Evolutionary conservation across 352 stramenopile genomes (phyloP).

Genomic region (Plasmopara muralis): DNA sequence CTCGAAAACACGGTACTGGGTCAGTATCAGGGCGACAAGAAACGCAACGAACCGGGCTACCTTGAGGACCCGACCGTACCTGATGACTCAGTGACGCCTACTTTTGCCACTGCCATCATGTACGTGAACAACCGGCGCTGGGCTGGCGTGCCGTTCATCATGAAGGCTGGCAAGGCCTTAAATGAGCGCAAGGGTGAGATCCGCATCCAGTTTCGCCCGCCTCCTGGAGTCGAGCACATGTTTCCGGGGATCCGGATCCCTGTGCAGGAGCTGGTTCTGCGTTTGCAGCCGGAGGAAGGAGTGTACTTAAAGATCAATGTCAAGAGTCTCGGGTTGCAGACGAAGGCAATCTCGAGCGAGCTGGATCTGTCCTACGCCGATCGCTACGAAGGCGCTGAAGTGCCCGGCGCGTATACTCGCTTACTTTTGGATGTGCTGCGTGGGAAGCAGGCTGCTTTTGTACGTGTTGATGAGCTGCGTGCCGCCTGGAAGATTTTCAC

Average conservation of each 20-base stretch:
- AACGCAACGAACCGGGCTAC: conserved; percentile 88
- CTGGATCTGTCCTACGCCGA: conserved; percentile 95
- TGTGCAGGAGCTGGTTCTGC: conserved; percentile 95
- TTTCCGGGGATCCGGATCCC: conserved; percentile 87
- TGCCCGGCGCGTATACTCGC: conserved; percentile 96
- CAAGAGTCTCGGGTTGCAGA: conserved; percentile 91
- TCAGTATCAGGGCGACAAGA: conserved; percentile 90
- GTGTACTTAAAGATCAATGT: conserved; percentile 98
- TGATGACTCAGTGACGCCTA: conserved; percentile 90
- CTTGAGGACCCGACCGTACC: conserved; percentile 93
- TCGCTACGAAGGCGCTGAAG: conserved; percentile 78
- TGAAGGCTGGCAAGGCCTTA: conserved; percentile 98
- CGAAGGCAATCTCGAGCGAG: conserved; percentile 90
- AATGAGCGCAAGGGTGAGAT: conserved; percentile 97
- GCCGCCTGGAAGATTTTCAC: conserved; percentile 98
- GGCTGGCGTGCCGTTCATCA: conserved; percentile 97
- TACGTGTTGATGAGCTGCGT: conserved; percentile 95
- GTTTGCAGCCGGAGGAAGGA: conserved; percentile 93
- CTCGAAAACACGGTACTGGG: conserved; percentile 94
- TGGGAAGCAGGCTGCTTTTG: conserved; percentile 94
- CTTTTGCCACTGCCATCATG: conserved; percentile 87
- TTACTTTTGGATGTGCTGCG: conserved; percentile 97
- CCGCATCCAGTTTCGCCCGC: conserved; percentile 94
- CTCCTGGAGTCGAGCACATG: conserved; percentile 84
- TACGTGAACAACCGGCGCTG: conserved; percentile 94